phyloP scores from a whole-genome alignment of 1,284 basidiomycete genomes.

The Boletus nobilissimus region DNA sequence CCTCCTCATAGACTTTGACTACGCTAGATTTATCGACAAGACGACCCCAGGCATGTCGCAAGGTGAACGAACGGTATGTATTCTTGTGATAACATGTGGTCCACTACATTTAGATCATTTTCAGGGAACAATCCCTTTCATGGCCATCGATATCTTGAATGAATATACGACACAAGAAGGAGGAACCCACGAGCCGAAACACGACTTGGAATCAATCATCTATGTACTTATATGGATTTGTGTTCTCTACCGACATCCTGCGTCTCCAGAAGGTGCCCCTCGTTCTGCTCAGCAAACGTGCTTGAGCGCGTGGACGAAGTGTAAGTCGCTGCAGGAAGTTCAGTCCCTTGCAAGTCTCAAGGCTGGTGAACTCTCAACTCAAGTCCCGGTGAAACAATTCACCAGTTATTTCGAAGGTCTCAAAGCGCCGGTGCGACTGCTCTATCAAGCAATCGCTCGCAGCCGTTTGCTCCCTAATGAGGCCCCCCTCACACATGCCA shows the following conservation, averaged over 20 bases:
- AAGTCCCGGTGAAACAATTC: neutral
- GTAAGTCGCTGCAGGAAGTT: neutral
- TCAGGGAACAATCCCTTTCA: neutral
- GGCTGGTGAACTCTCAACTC: too few relatives aligned
- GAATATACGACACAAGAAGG: too few relatives aligned
- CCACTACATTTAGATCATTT: too few relatives aligned
- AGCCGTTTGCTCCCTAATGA: too few relatives aligned
- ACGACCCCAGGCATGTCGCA: neutral
- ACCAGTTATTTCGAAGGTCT: neutral
- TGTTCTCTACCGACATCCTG: neutral
- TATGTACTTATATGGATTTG: constrained; percentile 3
- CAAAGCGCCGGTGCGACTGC: neutral
- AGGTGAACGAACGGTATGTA: neutral
- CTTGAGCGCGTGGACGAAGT: neutral
- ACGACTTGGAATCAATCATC: neutral
- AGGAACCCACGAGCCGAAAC: neutral
- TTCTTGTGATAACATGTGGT: too few relatives aligned
- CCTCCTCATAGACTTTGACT: neutral
- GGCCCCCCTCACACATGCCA: too few relatives aligned
- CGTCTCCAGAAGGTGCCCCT: neutral
- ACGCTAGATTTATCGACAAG: neutral
- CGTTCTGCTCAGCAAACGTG: neutral
- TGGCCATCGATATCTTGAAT: neutral
- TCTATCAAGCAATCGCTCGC: too few relatives aligned
- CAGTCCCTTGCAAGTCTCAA: too few relatives aligned